Evolutionary conservation across 2,329 filamentous ascomycete species (phyloP).

Genomic region (Colletotrichum sansevieriae): DNA sequence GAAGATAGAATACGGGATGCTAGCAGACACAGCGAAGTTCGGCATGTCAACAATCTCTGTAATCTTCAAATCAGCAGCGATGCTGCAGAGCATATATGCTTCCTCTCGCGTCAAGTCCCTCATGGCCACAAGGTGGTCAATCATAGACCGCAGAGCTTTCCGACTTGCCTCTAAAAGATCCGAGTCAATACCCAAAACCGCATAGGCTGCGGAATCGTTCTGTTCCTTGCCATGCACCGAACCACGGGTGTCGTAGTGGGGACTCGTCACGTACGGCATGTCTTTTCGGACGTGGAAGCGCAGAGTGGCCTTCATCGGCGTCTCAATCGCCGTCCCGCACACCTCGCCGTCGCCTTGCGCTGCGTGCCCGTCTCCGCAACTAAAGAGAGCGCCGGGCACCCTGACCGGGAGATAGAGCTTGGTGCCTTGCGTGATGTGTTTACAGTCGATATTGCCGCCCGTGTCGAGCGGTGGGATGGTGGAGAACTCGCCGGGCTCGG

Average conservation of each 20-base stretch:
- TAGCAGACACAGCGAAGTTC: slow-evolving; percentile 64
- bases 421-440: slow-evolving; percentile 60
- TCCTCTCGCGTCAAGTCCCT: slow-evolving; percentile 61
- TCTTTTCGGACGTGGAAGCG: slow-evolving; percentile 62
- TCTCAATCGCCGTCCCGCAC: slow-evolving; percentile 69
- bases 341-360: slow-evolving; percentile 68
- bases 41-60: slow-evolving; percentile 67
- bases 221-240: slow-evolving; percentile 43
- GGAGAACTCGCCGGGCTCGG: slow-evolving; percentile 57
- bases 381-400: slow-evolving; percentile 63
- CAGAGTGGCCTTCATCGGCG: slow-evolving; percentile 62
- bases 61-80: slow-evolving; percentile 64
- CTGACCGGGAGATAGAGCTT: slow-evolving; percentile 64
- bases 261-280: slow-evolving; percentile 59
- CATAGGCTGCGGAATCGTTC: slow-evolving; percentile 51
- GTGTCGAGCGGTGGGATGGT: slow-evolving; percentile 65
- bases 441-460: slow-evolving; percentile 69
- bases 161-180: slow-evolving; percentile 62
- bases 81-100: slow-evolving; percentile 65
- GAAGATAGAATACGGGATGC: slow-evolving; percentile 63
- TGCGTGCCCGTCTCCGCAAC: slow-evolving; percentile 67
- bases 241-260: slow-evolving; percentile 58
- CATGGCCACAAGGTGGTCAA: slow-evolving; percentile 61
- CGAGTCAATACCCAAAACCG: slow-evolving; percentile 60
- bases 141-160: slow-evolving; percentile 61